phyloP scores from a whole-genome alignment of 371 early-diverging fungal species.

The Actinomortierella ambigua region DNA sequence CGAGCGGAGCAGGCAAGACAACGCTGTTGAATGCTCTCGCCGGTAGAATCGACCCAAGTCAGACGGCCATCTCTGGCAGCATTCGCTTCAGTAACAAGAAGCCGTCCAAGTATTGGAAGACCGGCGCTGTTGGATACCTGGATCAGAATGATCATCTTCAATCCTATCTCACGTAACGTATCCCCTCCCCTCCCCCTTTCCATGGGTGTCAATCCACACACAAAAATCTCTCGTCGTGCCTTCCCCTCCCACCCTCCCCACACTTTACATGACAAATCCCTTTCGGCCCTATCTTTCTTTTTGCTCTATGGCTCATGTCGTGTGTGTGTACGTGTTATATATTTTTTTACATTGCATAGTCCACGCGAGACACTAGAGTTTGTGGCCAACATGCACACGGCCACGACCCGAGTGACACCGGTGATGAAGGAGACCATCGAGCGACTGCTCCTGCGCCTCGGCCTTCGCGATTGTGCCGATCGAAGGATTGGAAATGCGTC shows the following conservation, averaged over 20 bases:
- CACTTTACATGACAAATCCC: background rate
- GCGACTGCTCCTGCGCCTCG: no score
- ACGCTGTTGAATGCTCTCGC: conserved; percentile 19
- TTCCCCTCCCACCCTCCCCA: background rate
- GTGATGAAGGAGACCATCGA: no score
- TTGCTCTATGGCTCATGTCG: no score
- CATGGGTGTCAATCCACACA: background rate
- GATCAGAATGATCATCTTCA: conserved; percentile 22
- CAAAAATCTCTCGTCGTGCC: background rate
- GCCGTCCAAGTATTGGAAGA: conserved; percentile 7
- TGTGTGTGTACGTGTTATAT: no score
- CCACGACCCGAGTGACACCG: no score
- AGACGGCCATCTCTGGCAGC: conserved; percentile 7
- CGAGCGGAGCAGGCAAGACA: conserved; percentile 23
- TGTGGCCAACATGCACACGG: no score
- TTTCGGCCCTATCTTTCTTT: no score
- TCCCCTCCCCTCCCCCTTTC: background rate
- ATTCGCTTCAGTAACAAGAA: conserved; percentile 3
- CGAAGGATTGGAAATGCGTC: no score
- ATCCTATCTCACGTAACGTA: conserved; percentile 15
- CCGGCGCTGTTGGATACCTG: conserved; percentile 14
- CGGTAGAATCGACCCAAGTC: conserved; percentile 3
- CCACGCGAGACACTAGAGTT: no score
- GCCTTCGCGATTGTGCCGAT: no score
- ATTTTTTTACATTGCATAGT: no score